phyloP scores from a whole-genome alignment of 805 yeast species.

The Phaffomyces thermotolerans region DNA sequence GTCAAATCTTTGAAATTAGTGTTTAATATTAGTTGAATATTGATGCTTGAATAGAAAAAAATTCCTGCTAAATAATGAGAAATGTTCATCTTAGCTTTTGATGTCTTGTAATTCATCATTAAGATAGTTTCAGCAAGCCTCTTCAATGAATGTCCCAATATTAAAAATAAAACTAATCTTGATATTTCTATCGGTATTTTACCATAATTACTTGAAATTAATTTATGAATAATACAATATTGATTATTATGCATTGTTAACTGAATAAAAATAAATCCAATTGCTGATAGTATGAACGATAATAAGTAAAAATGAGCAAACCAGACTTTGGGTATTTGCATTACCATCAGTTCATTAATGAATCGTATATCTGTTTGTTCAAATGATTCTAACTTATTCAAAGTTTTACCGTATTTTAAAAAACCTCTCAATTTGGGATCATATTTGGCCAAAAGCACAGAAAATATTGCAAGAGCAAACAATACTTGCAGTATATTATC shows the following conservation, averaged over 20 bases:
- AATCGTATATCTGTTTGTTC: not conserved
- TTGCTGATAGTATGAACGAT: conserved; percentile 28
- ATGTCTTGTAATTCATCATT: conserved; percentile 35
- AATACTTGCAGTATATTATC: not conserved
- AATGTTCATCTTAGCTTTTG: conserved; percentile 48
- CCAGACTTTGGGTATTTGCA: conserved; percentile 55
- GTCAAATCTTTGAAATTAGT: conserved; percentile 16
- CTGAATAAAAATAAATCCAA: conserved; percentile 15
- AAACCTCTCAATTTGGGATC: conserved; percentile 27
- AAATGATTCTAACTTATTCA: conserved; percentile 1
- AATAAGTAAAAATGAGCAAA: conserved; percentile 57
- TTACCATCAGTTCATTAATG: conserved; percentile 15
- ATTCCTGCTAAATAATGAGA: conserved; percentile 63
- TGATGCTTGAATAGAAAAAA: conserved; percentile 46
- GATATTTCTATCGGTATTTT: conserved; percentile 20
- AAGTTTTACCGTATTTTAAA: conserved; percentile 41
- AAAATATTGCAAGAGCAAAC: conserved; percentile 1
- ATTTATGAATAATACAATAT: conserved; percentile 2
- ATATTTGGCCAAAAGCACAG: conserved; percentile 28
- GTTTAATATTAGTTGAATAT: conserved; percentile 29
- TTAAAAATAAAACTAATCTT: conserved; percentile 17
- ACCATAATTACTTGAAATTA: conserved; percentile 7
- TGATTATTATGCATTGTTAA: conserved; percentile 2
- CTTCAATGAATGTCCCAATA: conserved; percentile 46
- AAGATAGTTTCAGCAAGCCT: conserved; percentile 47